Evolutionary conservation across 106 monocot genomes (phyloP).

Genomic region (Phalaenopsis equestris): DNA sequence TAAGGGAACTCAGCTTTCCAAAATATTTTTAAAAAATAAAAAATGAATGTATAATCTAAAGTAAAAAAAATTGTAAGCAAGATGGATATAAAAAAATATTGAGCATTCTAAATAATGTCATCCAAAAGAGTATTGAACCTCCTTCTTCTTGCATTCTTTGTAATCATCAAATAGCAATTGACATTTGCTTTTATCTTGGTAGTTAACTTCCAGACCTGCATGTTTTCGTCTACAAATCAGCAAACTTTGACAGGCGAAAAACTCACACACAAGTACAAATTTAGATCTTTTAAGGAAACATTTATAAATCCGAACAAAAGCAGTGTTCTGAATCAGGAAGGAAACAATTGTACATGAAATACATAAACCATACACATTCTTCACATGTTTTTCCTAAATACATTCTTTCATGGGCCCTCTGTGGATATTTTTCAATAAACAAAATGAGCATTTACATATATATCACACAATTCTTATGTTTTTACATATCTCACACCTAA

Average conservation of each 20-base stretch:
- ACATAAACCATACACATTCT: not conserved
- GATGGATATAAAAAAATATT: not conserved
- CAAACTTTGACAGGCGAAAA: not conserved
- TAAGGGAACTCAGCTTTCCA: not conserved
- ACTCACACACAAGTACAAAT: not conserved
- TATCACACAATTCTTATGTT: too few species aligned
- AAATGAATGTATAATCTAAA: not conserved
- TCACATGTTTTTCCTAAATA: not conserved
- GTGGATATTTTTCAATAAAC: not conserved
- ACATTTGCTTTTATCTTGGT: conserved; percentile 76
- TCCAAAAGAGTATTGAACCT: conserved; percentile 31
- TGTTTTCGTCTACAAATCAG: not conserved
- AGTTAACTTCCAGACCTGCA: conserved; percentile 64
- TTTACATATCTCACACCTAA: too few species aligned
- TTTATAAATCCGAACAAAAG: not conserved
- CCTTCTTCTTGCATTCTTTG: conserved; percentile 96
- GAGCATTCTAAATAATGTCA: not conserved
- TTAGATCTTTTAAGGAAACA: not conserved
- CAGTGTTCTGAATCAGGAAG: not conserved
- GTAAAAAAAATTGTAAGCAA: not conserved
- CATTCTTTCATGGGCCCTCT: not conserved
- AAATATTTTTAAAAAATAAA: not conserved
- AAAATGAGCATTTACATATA: not conserved
- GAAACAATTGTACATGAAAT: not conserved
- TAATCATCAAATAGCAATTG: conserved; percentile 88